Evolutionary conservation across 202 grass and related monocot species (phyloP).

Genomic region (Carex arenaria): DNA sequence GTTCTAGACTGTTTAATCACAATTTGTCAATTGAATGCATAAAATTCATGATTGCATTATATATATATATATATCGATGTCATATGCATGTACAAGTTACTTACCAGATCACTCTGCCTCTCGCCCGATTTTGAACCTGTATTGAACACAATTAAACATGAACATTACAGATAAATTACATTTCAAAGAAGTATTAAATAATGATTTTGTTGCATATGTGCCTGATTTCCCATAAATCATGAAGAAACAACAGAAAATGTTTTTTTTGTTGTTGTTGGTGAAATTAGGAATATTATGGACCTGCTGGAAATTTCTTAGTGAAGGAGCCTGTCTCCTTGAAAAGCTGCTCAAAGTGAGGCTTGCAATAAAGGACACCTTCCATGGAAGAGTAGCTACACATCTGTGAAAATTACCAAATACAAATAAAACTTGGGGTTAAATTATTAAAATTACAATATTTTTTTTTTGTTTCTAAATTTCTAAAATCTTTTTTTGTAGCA

Average conservation of each 20-base stretch:
- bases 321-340: constrained; percentile 97
- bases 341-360: constrained; percentile 97
- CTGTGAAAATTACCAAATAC: constrained; percentile 22
- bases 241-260: neutral
- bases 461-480: neutral
- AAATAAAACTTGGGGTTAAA: neutral
- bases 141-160: neutral
- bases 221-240: neutral
- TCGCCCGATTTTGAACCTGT: constrained; percentile 17
- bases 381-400: constrained; percentile 97
- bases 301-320: constrained; percentile 81
- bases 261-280: neutral
- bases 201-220: neutral
- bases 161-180: constrained; percentile 2
- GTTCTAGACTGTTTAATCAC: constrained; percentile 49
- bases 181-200: neutral
- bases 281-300: constrained; percentile 27
- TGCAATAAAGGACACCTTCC: constrained; percentile 96
- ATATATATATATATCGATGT: neutral
- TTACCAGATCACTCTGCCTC: constrained; percentile 21
- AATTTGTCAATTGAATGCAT: constrained; percentile 10
- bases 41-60: neutral
- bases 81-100: neutral
- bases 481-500: neutral
- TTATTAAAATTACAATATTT: neutral